Conservation (phyloP, 2,329 filamentous ascomycete species). For the Didymella pinodella region DNA sequence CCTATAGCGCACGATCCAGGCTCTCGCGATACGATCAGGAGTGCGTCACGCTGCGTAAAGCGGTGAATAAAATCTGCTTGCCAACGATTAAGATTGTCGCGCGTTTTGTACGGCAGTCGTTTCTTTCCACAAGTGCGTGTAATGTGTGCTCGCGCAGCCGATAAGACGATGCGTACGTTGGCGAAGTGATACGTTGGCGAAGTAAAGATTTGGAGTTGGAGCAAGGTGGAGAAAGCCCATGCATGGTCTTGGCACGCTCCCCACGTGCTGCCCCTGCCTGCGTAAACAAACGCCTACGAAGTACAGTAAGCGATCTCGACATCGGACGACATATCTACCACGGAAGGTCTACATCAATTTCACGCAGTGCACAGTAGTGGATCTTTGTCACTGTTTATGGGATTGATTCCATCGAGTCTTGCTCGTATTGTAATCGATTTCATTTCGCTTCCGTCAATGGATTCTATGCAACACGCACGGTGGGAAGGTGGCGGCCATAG, state of each 20-base stretch:
- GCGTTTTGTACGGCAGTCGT: neutral
- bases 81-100: neutral
- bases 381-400: neutral
- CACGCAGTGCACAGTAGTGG: neutral
- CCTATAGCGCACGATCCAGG: neutral
- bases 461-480: constrained; percentile 12
- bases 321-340: neutral
- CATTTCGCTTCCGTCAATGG: constrained; percentile 15
- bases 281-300: neutral
- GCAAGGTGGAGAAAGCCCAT: neutral
- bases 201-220: neutral
- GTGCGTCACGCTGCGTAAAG: neutral
- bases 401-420: neutral
- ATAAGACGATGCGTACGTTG: neutral
- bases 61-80: neutral
- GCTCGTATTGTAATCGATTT: constrained; percentile 5
- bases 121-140: neutral
- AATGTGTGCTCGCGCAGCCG: neutral
- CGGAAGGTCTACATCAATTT: neutral
- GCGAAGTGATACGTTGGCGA: neutral
- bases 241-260: constrained; percentile 1
- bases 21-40: neutral
- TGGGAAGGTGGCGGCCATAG: constrained; percentile 12
- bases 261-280: neutral
- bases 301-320: neutral